Evolutionary conservation across 176 grass and related monocot species (phyloP), one percentile per base, ranked within the genome.

Genomic region (Tillandsia fasciculata): DNA sequence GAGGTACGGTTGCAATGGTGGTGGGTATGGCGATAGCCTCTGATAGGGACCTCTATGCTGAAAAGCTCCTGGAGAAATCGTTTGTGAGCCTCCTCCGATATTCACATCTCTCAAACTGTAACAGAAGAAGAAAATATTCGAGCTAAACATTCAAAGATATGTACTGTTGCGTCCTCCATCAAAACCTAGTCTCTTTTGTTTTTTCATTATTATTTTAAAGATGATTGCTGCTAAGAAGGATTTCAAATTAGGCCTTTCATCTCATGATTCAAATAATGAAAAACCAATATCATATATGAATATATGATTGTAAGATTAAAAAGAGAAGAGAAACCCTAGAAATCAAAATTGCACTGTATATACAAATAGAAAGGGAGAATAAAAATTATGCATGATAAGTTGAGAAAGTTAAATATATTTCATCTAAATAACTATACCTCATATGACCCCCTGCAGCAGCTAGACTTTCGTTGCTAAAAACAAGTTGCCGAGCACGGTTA

Each of bases 401-500:
- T 29, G 7, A 12, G n/a, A 69, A 18, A 49, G 24, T 14, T 26
- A 12, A 23, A 0, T 12, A 47, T 1, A 63, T 15, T 10, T 50
- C 20, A 50, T 8, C 1, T 8, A 47, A 23, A 0, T 64, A 27
- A 12, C 9, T 64, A 94, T 64, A 94, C 95, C 90, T 87, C 70
- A 91, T 84, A 26, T 86, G 87, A 3, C 79, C 71, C 24, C 82
- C 82, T 51, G 77, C 51, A 48, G 80, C 20, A 3, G 80, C 73
- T 51, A 94, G 84, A 29, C 79, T 74, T 24, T 99, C 90, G 69
- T 99, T 99, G 77, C 87, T 87, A 81, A 99, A 99, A 59, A 94
- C 90, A 65, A 99, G 90, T 64, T 99, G 95, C 54, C 95, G 87
- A 53, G 95, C 95, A 56, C 95, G 90, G 70, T 90, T 94, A 57